A percentile compares a stretch with the other conserved stretches of the same genome.
Conservation (phyloP, 2,329 filamentous ascomycete species). For the Capronia coronata region DNA sequence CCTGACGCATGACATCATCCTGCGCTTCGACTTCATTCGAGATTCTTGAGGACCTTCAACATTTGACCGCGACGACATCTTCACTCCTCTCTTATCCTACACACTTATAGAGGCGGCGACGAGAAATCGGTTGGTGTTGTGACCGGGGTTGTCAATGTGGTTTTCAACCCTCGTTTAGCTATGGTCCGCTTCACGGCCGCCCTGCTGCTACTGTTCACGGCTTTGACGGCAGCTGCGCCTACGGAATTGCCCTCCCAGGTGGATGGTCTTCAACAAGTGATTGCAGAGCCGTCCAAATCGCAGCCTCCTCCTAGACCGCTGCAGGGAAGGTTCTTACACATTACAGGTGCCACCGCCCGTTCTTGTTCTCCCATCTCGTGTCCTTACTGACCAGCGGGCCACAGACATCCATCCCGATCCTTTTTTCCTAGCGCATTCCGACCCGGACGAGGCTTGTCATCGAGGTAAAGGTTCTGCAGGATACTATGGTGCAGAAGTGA, state of each 20-base stretch:
- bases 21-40: not conserved
- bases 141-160: constrained; percentile 3
- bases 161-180: not conserved
- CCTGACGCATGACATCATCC: not conserved
- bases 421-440: constrained; percentile 72
- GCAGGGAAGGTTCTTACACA: constrained; percentile 74
- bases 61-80: not conserved
- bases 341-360: constrained; percentile 58
- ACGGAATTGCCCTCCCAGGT: constrained; percentile 4
- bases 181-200: constrained; percentile 25
- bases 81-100: not conserved
- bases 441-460: constrained; percentile 68
- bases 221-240: constrained; percentile 21
- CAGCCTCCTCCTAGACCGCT: constrained; percentile 36
- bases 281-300: constrained; percentile 4
- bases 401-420: constrained; percentile 87
- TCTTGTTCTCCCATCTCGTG: not conserved
- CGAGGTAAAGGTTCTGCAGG: constrained; percentile 62
- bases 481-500: constrained; percentile 74
- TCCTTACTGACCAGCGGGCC: constrained; percentile 14
- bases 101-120: not conserved
- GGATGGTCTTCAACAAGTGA: constrained; percentile 6
- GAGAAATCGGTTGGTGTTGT: not conserved
- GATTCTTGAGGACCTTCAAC: not conserved
- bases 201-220: constrained; percentile 26